Percentiles rank a stretch among this genome's conserved stretches.
Evolutionary conservation across 2,329 filamentous ascomycete genomes (phyloP).

Genomic region (Ophiostoma australiae): DNA sequence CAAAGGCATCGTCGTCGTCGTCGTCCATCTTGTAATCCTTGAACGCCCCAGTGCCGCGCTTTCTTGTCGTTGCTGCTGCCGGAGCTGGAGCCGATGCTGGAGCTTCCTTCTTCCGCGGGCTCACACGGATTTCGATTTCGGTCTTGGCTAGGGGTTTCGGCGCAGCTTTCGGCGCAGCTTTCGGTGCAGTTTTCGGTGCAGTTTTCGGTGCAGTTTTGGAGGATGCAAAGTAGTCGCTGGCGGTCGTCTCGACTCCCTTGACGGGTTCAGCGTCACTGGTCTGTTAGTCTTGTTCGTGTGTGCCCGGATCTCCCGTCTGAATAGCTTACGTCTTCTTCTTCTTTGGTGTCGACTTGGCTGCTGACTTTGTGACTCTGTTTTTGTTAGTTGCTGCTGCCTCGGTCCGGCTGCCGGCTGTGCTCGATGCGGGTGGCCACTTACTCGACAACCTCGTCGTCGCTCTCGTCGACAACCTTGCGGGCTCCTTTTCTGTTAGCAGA

Average conservation of each 20-base stretch:
- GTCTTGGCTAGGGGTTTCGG: slow-evolving; percentile 38
- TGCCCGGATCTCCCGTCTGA: background rate
- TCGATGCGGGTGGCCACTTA: slow-evolving; percentile 29
- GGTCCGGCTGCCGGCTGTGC: background rate
- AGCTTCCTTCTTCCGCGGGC: slow-evolving; percentile 45
- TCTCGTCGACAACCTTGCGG: slow-evolving; percentile 33
- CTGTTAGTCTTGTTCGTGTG: slow-evolving; percentile 16
- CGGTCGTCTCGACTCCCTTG: slow-evolving; percentile 49
- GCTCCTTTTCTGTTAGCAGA: slow-evolving; percentile 19
- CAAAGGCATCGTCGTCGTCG: slow-evolving; percentile 53
- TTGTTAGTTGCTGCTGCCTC: background rate
- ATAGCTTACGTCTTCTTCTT: slow-evolving; percentile 53
- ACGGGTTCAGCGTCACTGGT: slow-evolving; percentile 38
- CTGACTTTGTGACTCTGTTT: slow-evolving; percentile 50
- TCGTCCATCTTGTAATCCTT: slow-evolving; percentile 43
- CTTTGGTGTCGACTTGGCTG: slow-evolving; percentile 45
- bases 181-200: slow-evolving; percentile 28
- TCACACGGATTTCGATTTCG: slow-evolving; percentile 47
- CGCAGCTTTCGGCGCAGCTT: slow-evolving; percentile 42
- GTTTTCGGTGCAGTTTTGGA: slow-evolving; percentile 41
- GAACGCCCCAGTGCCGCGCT: slow-evolving; percentile 40
- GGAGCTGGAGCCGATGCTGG: slow-evolving; percentile 28
- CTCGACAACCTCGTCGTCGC: slow-evolving; percentile 31
- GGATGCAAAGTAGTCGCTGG: slow-evolving; percentile 55
- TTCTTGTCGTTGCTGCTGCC: slow-evolving; percentile 32